Conservation (phyloP, 768 basidiomycete genomes). For the Russula brevipes region DNA sequence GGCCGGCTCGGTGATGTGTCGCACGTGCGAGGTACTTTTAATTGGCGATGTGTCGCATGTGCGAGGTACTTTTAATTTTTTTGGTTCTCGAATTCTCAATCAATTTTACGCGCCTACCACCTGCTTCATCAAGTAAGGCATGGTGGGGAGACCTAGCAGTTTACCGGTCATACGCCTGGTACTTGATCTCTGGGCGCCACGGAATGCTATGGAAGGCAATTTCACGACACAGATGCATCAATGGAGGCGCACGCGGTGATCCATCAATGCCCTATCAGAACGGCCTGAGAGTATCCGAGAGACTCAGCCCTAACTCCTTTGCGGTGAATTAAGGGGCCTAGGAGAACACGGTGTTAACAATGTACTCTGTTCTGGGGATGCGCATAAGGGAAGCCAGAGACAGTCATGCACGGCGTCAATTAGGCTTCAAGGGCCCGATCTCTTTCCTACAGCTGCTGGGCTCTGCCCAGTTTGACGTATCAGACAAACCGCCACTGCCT, state of each 20-base stretch:
- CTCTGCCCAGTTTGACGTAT: conserved; percentile 9
- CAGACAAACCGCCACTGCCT: neutral
- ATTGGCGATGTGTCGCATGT: too few relatives aligned
- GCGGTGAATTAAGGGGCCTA: neutral
- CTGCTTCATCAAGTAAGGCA: neutral
- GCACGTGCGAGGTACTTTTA: too few relatives aligned
- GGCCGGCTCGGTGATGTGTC: too few relatives aligned
- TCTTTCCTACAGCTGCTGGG: neutral
- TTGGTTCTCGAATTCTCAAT: too few relatives aligned
- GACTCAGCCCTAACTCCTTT: neutral
- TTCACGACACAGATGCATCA: neutral
- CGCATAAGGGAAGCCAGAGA: neutral
- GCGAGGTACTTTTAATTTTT: neutral
- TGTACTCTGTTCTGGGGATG: neutral
- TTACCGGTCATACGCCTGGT: neutral
- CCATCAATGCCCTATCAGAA: conserved; percentile 5
- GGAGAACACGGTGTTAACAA: neutral
- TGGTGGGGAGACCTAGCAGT: neutral
- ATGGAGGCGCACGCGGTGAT: neutral
- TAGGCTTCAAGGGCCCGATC: conserved; percentile 13
- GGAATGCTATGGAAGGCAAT: neutral
- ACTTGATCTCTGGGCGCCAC: neutral
- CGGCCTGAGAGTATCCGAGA: neutral
- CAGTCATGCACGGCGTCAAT: conserved; percentile 5
- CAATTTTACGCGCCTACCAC: neutral